Percentiles rank a stretch among this genome's conserved stretches.
These are phyloP conservation scores for Karstenula rhodostoma DNA, from an alignment of 2,329 filamentous ascomycete species.

Conservation along the genomic window DNA sequence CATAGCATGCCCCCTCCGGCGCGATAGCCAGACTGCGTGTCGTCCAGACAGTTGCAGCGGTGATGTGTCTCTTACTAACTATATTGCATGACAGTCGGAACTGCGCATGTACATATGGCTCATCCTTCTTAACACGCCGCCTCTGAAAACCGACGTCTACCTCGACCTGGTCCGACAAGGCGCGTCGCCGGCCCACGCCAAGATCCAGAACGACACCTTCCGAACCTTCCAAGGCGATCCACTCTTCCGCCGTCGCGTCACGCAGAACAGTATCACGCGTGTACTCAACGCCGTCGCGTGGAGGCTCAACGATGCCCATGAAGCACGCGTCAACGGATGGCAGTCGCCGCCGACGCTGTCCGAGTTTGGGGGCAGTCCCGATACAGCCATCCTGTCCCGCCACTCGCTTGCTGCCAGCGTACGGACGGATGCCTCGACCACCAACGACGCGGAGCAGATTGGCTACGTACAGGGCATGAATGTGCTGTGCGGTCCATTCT, in stretches of 20 bases:
- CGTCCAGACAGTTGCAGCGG: background rate
- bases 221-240: slow-evolving; percentile 95
- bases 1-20: slow-evolving; percentile 2
- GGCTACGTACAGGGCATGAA: slow-evolving; percentile 99
- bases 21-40: background rate
- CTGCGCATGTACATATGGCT: slow-evolving; percentile 96
- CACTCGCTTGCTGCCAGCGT: slow-evolving; percentile 40
- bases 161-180: slow-evolving; percentile 90
- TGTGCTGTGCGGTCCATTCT: slow-evolving; percentile 91
- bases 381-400: slow-evolving; percentile 47
- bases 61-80: background rate
- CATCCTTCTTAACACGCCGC: slow-evolving; percentile 85
- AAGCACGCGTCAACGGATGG: slow-evolving; percentile 64
- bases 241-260: slow-evolving; percentile 94
- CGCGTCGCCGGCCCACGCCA: slow-evolving; percentile 91
- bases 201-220: slow-evolving; percentile 98
- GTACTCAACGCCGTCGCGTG: slow-evolving; percentile 95
- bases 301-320: slow-evolving; percentile 83
- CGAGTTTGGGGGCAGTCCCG: slow-evolving; percentile 59
- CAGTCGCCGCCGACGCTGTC: slow-evolving; percentile 58
- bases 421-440: slow-evolving; percentile 43
- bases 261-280: slow-evolving; percentile 92
- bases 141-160: slow-evolving; percentile 86
- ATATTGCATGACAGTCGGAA: slow-evolving; percentile 71
- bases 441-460: slow-evolving; percentile 69